Percentiles rank a stretch among this genome's conserved stretches.
phyloP scores from a whole-genome alignment of 2,329 filamentous ascomycete genomes.

The Calonectria leucothoes region DNA sequence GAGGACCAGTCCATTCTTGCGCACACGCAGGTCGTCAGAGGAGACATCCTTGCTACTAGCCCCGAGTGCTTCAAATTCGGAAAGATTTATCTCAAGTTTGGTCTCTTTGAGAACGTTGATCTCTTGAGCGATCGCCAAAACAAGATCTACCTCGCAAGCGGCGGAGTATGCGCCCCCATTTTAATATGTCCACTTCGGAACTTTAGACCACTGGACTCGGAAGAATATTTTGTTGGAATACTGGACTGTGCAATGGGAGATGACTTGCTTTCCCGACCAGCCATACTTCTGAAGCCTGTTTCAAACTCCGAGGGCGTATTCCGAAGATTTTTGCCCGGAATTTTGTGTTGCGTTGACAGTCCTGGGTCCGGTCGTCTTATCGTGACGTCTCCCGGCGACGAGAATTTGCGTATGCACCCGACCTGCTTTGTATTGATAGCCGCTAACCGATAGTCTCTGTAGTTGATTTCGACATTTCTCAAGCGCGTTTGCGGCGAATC shows the following conservation, averaged over 20 bases:
- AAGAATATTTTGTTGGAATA: slow-evolving; percentile 14
- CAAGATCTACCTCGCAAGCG: slow-evolving; percentile 13
- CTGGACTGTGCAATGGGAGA: slow-evolving; percentile 14
- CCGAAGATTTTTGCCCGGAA: slow-evolving; percentile 12
- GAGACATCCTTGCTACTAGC: slow-evolving; percentile 7
- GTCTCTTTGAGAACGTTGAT: background rate
- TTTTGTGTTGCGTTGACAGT: slow-evolving; percentile 10
- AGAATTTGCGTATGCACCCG: background rate
- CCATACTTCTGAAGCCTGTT: slow-evolving; percentile 9
- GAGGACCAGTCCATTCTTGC: slow-evolving; percentile 30
- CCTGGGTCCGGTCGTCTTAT: slow-evolving; percentile 7
- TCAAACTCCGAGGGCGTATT: background rate
- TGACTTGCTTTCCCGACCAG: slow-evolving; percentile 8
- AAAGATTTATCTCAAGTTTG: slow-evolving; percentile 5
- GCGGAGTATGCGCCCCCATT: background rate
- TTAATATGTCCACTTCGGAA: slow-evolving; percentile 1
- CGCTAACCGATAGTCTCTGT: background rate
- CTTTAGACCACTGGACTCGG: slow-evolving; percentile 5
- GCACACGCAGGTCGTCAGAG: slow-evolving; percentile 3
- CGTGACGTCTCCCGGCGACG: background rate
- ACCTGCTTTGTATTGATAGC: background rate
- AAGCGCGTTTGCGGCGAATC: background rate
- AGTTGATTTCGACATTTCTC: slow-evolving; percentile 11
- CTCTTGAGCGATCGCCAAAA: slow-evolving; percentile 10
- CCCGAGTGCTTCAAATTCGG: slow-evolving; percentile 13